These are phyloP conservation scores for Schrenkiella parvula DNA, from an alignment of 345 rosid genomes.

Conservation along the genomic window DNA sequence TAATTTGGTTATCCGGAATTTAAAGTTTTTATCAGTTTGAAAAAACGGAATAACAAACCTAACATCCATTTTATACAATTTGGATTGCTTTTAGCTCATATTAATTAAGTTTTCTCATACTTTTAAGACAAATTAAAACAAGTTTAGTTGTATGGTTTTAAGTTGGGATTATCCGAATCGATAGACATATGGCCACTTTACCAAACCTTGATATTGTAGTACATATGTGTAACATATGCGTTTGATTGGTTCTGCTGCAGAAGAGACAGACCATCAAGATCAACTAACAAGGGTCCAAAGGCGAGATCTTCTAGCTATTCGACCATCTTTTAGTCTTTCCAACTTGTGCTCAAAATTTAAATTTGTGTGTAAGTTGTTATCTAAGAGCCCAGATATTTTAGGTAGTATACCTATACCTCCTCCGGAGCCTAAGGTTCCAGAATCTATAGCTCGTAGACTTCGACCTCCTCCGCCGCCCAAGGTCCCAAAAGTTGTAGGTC, in stretches of 20 bases:
- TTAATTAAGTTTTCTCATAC: no score
- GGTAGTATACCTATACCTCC: no score
- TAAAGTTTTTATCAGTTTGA: neutral
- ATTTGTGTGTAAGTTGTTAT: no score
- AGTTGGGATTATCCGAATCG: neutral
- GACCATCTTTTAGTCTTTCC: no score
- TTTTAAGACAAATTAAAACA: neutral
- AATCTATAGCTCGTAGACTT: no score
- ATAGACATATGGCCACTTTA: neutral
- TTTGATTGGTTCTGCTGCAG: neutral
- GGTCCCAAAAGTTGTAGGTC: no score
- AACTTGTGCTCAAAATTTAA: no score
- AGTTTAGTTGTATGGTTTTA: neutral
- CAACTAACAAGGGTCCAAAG: neutral
- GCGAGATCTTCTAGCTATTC: no score
- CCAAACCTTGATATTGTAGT: neutral
- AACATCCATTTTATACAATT: neutral
- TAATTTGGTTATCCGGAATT: neutral
- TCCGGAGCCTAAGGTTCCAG: no score
- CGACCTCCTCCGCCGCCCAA: no score
- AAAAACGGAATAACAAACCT: neutral
- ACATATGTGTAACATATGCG: neutral
- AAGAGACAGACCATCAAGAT: neutral
- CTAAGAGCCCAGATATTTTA: no score
- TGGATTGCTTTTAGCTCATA: neutral